Base-by-base conservation (phyloP, 208 protist genomes). In the Plasmodiophora brassicae region DNA sequence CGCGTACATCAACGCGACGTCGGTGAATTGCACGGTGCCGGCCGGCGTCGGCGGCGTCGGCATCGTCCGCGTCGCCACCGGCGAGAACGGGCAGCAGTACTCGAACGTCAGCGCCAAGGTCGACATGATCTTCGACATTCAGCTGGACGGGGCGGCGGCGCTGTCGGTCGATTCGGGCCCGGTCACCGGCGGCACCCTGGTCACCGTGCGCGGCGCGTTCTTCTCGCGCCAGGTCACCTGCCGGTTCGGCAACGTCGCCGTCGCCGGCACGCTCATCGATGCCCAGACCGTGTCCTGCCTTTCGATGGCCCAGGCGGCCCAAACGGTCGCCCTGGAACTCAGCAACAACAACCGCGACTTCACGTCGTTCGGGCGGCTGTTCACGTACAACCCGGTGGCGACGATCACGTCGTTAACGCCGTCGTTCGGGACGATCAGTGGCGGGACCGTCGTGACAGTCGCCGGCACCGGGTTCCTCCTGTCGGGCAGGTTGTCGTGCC, bases 121-220 rank as follows among this genome's bases (percentile, higher is more conserved):
- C 5, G 65, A 78, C 10, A 78, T 78, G 5, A 78, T 78, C 41
- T 8, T 5, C 5, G 65, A 78, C n/a, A 78, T 78, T 78, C 20
- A 5, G 14, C 20, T 78, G 14, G 65, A 78, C 20, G n/a, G n/a
- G n/a, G 14, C 14, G 20, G 25, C 20, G 25, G 25, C 20, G 14
- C n/a, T 78, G 20, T 78, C 65, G 5, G n/a, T 78, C n/a, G n/a
- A 32, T 38, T 78, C 5, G 32, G 65, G 65, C 10, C 65, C 65
- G n/a, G 20, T 38, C 10, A 38, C 65, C 5, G 88, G 88, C 0
- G 84, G 84, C 0, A 90, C 72, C 25, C 32, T 72, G n/a, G 88
- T 90, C 41, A 90, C 88, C 0, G 83, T 90, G 0, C 43, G 41
- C n/a, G 88, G 84, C 0, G 39, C 72, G 28, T 43, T 43, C 32